Evolutionary conservation across 139 green algal species (phyloP), one percentile per base, ranked within the genome.

Genomic region (Chlorella sp.): DNA sequence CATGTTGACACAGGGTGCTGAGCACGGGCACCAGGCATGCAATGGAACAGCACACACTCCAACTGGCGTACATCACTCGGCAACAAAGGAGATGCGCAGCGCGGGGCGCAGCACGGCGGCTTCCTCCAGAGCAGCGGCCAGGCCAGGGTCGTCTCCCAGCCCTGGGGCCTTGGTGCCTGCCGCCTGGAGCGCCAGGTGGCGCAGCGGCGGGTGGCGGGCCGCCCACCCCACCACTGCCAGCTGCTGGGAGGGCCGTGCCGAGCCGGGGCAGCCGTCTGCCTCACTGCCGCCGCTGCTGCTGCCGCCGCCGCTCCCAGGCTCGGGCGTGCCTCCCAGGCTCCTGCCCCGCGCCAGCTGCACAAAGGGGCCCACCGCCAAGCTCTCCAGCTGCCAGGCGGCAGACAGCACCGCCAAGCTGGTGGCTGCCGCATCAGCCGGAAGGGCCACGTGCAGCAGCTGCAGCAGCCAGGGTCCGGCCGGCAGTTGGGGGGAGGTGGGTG

Each of bases 351-450:
- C 51, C 51, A 60, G 51, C 51, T 60, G 51, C 2, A 16, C 51
- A 24, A 60, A 60, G 51, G 51, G 51, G 13, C 51, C 51, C 51
- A 60, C 51, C 24, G 51, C 51, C 9, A 60, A 24, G 51, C 51
- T 60, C 51, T 76, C 40, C 70, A 76, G 70, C 70, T 54, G 40
- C 70, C 70, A 76, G 14, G 70, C 70, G 6, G 70, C 70, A 7
- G 70, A 76, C 70, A 76, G 70, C 3, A 76, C 70, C 9, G 70
- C 70, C 70, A 76, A 40, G 70, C 70, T 76, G 70, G 40, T 28
- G 3, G 70, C 70, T 20, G 70, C 40, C 6, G 30, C 40, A 13
- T 48, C 28, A 4, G 70, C 70, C 8, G 70, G 70, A 22, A 76
- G 70, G 5, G 24, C 40, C 22, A 46, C 70, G 7, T 46, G 26